Base-by-base conservation (phyloP, 73 alveolate genomes). In the Symbiodinium natans region DNA sequence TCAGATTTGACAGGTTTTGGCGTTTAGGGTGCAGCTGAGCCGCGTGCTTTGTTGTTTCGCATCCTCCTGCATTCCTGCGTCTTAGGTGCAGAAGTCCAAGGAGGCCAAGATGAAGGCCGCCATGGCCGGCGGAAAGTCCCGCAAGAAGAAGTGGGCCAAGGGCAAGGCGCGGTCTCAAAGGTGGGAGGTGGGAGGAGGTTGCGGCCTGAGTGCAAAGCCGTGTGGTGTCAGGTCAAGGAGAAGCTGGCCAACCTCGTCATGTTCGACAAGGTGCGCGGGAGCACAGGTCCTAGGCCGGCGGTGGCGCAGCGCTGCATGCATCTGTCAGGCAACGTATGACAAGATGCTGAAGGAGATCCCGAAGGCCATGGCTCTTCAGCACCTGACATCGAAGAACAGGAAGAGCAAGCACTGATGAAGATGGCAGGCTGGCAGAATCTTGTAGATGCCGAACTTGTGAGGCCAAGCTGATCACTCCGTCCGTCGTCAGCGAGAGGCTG, bases 101-200 rank as follows among this genome's bases (percentile, higher is more conserved):
- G 99, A 93, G 93, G 94, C 93, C 89, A 93, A 93, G 88, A 63
- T 83, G 93, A 83, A 82, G 93, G 99, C 99, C 48, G 99, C 99
- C 88, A 83, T 83, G 94, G 99, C 99, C 42, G 99, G 99, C 27
- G 99, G 99, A 38, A 52, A 83, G 77, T 56, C 88, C 80, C 90
- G 88, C 80, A 93, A 93, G 94, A 93, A 93, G 99, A 99, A 96
- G 99, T 99, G 99, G 99, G 93, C 99, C 89, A 99, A 99, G 93
- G 99, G 99, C 98, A 99, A 99, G 99, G 97, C 86, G 85, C 29
- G 97, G 87, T n/a, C 56, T 13, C 5, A 23, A 1, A 9, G 17
- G 75, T 21, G 17, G 75, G 17, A 29, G 1, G 63, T 17, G 63
- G 23, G 21, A 54, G 21, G 21, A 56, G 17, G 75, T 29, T 56